These are phyloP conservation scores for Hypomontagnella submonticulosa DNA, from an alignment of 495 filamentous ascomycete genomes.

Conservation along the genomic window DNA sequence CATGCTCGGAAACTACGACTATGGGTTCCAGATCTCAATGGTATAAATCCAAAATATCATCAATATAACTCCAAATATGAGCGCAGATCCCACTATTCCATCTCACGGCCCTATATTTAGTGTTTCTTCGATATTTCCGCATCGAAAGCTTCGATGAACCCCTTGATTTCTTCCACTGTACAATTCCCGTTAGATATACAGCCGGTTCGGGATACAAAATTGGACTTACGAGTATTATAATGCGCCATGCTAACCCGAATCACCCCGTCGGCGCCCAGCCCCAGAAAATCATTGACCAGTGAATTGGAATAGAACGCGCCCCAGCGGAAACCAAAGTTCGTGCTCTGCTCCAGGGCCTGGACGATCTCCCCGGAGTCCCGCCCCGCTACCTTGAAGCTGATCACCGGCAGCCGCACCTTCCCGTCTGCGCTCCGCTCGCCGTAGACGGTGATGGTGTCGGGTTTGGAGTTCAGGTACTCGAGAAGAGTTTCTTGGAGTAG, in stretches of 20 bases:
- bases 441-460: constrained; percentile 62
- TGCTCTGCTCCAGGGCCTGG: constrained; percentile 67
- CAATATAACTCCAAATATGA: no score
- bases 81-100: no score
- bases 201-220: background rate
- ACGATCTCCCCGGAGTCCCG: constrained; percentile 67
- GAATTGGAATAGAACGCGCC: constrained; percentile 75
- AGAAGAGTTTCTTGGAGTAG: constrained; percentile 68
- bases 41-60: no score
- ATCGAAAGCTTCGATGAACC: constrained; percentile 61
- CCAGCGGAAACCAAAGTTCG: constrained; percentile 69
- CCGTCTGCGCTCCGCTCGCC: constrained; percentile 62
- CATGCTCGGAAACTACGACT: no score
- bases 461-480: constrained; percentile 59
- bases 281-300: constrained; percentile 68
- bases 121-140: constrained; percentile 50
- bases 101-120: background rate
- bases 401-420: constrained; percentile 66
- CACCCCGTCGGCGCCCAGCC: constrained; percentile 68
- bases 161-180: constrained; percentile 66
- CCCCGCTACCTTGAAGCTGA: constrained; percentile 73
- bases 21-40: no score
- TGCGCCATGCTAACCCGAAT: constrained; percentile 77
- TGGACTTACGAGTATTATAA: constrained; percentile 74
- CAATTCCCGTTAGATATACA: constrained; percentile 12